phyloP scores from a whole-genome alignment of 352 stramenopile species.

The Globisporangium takayamanum region DNA sequence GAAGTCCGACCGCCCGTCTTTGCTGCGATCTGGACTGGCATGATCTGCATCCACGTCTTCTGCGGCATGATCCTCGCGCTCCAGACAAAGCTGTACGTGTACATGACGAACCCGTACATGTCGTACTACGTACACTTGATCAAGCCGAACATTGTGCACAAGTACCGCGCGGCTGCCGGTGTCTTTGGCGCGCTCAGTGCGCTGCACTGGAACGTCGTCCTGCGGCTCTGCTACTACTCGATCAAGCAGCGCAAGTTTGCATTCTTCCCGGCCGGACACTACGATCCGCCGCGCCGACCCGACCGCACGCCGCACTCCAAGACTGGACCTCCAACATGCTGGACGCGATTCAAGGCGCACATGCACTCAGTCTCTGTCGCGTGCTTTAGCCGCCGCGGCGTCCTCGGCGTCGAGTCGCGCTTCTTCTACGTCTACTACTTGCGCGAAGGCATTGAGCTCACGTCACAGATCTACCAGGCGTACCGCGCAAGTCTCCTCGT shows the following conservation, averaged over 20 bases:
- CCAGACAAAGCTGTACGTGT: slow-evolving; percentile 18
- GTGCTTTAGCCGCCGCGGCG: slow-evolving; percentile 15
- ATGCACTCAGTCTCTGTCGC: slow-evolving; percentile 4
- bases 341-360: slow-evolving; percentile 1
- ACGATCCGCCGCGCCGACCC: neutral
- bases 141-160: slow-evolving; percentile 11
- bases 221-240: slow-evolving; percentile 17
- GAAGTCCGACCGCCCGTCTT: slow-evolving; percentile 13
- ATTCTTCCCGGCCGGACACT: slow-evolving; percentile 11
- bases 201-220: slow-evolving; percentile 18
- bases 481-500: slow-evolving; percentile 39
- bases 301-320: neutral
- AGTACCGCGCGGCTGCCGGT: slow-evolving; percentile 19
- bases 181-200: slow-evolving; percentile 22
- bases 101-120: slow-evolving; percentile 17
- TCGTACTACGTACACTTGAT: slow-evolving; percentile 22
- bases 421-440: slow-evolving; percentile 19
- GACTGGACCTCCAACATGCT: neutral
- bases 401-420: slow-evolving; percentile 28
- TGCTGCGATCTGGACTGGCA: slow-evolving; percentile 18
- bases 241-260: slow-evolving; percentile 15
- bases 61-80: slow-evolving; percentile 20
- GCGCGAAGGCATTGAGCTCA: slow-evolving; percentile 37
- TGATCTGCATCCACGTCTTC: slow-evolving; percentile 17
- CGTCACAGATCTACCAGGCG: slow-evolving; percentile 33